Base-by-base conservation (phyloP, 2,329 filamentous ascomycete genomes). In the Berkeleyomyces rouxiae region DNA sequence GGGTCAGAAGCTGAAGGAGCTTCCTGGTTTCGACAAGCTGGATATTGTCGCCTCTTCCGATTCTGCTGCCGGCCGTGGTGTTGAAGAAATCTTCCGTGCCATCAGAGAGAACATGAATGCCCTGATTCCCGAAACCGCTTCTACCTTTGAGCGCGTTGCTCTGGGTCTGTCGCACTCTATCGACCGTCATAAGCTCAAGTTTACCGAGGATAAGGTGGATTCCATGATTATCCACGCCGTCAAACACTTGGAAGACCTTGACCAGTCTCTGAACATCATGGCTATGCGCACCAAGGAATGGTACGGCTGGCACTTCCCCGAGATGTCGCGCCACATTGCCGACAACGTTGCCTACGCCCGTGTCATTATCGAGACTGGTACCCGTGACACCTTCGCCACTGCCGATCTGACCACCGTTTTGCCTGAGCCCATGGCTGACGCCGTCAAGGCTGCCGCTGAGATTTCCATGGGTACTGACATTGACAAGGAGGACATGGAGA, bases 291-390 rank as follows among this genome's bases (percentile, higher is more conserved):
- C 96, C 66, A 97, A 97, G 84, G 93, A 99, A 76, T 99, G 93
- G 93, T 99, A 99, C 73, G 93, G 93, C 70, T 99, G 93, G 93
- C 93, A 97, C 76, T 99, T 97, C 79, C 93, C 93, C 47, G 93
- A 99, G 78, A 85, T 99, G 81, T 91, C 89, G 71, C 92, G 91
- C 77, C 96, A 97, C 71, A 81, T 96, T 68, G 95, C 95, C 74
- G 93, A 99, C 80, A 99, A 99, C 76, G 78, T 96, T 66, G 91
- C 91, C 67, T 99, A 96, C 73, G 85, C 91, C 65, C 86, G 86
- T 68, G 85, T 99, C 64, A 90, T 99, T 64, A 77, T 96, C 59
- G 82, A 86, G 67, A 88, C 95, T 78, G 93, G 93, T 68, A 89
- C 95, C 82, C 87, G 93, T 67, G 84, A 86, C 67, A 90, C 90